phyloP scores from a whole-genome alignment of 192 early-diverging fungal species.

The Geranomyces variabilis region DNA sequence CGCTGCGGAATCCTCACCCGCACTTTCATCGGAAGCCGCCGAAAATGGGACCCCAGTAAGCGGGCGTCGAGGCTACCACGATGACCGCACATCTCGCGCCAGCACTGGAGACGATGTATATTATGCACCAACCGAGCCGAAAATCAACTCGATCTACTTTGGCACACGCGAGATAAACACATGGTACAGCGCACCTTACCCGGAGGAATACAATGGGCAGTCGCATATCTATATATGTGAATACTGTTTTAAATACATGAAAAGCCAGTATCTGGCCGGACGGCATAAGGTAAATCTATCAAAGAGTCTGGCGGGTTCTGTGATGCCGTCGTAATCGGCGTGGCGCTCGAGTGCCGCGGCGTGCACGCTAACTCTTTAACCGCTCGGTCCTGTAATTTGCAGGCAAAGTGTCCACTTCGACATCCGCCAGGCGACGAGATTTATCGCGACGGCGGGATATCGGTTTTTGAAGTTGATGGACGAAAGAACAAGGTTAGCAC shows the following conservation, averaged over 20 bases:
- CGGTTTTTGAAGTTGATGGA: slow-evolving; percentile 85
- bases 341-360: too few relatives aligned
- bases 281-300: slow-evolving; percentile 67
- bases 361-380: too few relatives aligned
- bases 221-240: slow-evolving; percentile 85
- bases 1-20: not conserved
- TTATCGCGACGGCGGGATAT: slow-evolving; percentile 70
- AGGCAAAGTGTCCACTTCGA: slow-evolving; percentile 74
- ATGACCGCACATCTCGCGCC: too few relatives aligned
- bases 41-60: not conserved
- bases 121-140: slow-evolving; percentile 19
- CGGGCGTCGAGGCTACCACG: too few relatives aligned
- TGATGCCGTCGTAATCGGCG: not conserved
- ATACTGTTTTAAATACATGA: slow-evolving; percentile 93
- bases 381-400: slow-evolving; percentile 20
- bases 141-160: slow-evolving; percentile 53
- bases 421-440: slow-evolving; percentile 83
- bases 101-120: not conserved
- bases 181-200: slow-evolving; percentile 96
- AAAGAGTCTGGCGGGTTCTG: not conserved
- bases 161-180: slow-evolving; percentile 85
- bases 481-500: slow-evolving; percentile 71
- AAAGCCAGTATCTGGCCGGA: slow-evolving; percentile 63
- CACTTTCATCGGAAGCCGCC: not conserved
- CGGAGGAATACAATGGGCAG: slow-evolving; percentile 78